These are phyloP conservation scores for Ogataea hybrid DNA, from an alignment of 1,139 yeast genomes.

Conservation along the genomic window DNA sequence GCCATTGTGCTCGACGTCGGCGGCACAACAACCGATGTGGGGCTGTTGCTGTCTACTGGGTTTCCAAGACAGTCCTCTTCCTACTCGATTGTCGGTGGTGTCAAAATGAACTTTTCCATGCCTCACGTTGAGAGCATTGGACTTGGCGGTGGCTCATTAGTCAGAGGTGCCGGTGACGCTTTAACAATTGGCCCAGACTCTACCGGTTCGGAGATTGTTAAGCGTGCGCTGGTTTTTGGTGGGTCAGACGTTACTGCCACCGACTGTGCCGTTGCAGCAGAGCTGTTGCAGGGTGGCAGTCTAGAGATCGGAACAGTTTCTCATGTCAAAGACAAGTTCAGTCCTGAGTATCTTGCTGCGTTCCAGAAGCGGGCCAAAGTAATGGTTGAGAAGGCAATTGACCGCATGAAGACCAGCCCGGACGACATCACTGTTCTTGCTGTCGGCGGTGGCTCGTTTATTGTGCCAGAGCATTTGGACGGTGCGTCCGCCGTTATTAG, in stretches of 20 bases:
- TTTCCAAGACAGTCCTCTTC: conserved; percentile 35
- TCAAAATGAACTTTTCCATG: conserved; percentile 36
- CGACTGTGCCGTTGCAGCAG: conserved; percentile 30
- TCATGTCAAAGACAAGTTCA: conserved; percentile 21
- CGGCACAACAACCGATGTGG: conserved; percentile 37
- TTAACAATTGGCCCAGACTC: conserved; percentile 36
- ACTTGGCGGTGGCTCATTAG: conserved; percentile 36
- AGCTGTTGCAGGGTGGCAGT: conserved; percentile 6
- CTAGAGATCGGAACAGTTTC: conserved; percentile 19
- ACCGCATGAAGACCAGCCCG: conserved; percentile 34
- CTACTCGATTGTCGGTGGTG: conserved; percentile 34
- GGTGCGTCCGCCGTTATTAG: conserved; percentile 32
- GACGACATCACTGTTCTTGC: conserved; percentile 34
- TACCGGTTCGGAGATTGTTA: conserved; percentile 33
- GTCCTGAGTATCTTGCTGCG: conserved; percentile 6
- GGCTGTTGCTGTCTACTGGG: conserved; percentile 32
- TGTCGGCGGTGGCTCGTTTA: conserved; percentile 38
- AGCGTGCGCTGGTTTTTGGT: conserved; percentile 32
- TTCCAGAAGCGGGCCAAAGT: conserved; percentile 20
- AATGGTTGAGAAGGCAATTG: conserved; percentile 31
- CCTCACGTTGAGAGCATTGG: conserved; percentile 36
- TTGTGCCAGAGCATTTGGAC: conserved; percentile 29
- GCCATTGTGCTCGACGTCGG: conserved; percentile 35
- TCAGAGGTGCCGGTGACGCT: conserved; percentile 23
- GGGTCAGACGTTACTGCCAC: conserved; percentile 33